phyloP scores from a whole-genome alignment of 2,329 filamentous ascomycete genomes.

The Fusarium sp. region DNA sequence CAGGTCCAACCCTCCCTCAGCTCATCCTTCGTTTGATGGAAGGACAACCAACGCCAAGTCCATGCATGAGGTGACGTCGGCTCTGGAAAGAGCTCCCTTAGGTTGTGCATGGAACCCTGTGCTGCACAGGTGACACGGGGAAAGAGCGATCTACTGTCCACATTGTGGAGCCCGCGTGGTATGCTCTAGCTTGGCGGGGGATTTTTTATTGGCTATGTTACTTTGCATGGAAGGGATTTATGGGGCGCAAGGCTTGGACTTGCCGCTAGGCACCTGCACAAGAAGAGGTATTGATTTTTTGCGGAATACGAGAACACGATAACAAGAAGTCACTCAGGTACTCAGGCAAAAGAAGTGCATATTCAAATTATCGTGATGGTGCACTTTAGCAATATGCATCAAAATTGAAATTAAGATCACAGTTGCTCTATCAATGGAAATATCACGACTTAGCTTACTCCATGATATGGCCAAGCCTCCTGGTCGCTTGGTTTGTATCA shows the following conservation, averaged over 20 bases:
- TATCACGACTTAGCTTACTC: conserved; percentile 13
- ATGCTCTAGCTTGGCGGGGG: conserved; percentile 9
- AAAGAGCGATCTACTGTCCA: conserved; percentile 36
- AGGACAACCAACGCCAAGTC: conserved; percentile 28
- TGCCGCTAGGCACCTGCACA: conserved; percentile 24
- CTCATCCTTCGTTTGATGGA: conserved; percentile 15
- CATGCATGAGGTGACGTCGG: conserved; percentile 35
- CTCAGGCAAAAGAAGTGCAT: not conserved
- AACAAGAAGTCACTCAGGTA: not conserved
- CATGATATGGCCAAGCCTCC: conserved; percentile 38
- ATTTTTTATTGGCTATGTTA: conserved; percentile 7
- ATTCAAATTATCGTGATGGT: not conserved
- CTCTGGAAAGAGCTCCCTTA: conserved; percentile 22
- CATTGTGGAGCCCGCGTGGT: conserved; percentile 25
- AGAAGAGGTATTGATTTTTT: conserved; percentile 4
- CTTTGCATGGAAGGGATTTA: not conserved
- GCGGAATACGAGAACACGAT: conserved; percentile 34
- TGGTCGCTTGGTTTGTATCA: conserved; percentile 24
- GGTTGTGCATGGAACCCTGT: conserved; percentile 13
- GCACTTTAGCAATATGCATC: not conserved
- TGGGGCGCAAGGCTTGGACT: conserved; percentile 36
- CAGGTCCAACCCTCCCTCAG: conserved; percentile 17
- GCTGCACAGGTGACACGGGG: conserved; percentile 38
- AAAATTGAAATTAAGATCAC: not conserved
- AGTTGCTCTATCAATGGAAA: conserved; percentile 7